Percentiles rank a stretch among this genome's conserved stretches.
Conservation (phyloP, 768 basidiomycete species). For the Mycena galericulata region DNA sequence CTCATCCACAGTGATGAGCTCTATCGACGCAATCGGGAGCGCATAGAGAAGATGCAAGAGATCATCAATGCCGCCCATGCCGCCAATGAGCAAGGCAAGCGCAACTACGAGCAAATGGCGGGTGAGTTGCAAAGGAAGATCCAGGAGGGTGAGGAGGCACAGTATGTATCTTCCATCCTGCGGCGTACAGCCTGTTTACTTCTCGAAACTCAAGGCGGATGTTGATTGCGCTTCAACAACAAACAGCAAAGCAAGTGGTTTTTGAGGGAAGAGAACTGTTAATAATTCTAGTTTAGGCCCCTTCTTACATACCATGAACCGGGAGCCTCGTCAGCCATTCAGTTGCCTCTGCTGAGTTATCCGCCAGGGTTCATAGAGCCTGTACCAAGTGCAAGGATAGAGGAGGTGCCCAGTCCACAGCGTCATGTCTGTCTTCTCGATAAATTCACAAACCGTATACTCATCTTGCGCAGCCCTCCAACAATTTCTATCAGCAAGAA, state of each 20-base stretch:
- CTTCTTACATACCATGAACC: conserved; percentile 16
- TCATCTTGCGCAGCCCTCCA: neutral
- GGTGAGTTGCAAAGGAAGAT: conserved; percentile 51
- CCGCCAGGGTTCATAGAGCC: neutral
- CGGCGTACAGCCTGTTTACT: neutral
- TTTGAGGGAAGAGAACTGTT: neutral
- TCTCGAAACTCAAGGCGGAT: neutral
- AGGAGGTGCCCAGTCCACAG: conserved; percentile 14
- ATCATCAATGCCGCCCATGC: conserved; percentile 47
- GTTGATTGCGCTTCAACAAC: neutral
- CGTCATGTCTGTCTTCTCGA: conserved; percentile 4
- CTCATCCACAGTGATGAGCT: conserved; percentile 34
- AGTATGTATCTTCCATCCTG: conserved; percentile 40
- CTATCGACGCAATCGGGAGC: conserved; percentile 45
- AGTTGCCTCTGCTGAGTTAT: neutral
- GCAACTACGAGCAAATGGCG: conserved; percentile 44
- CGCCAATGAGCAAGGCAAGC: conserved; percentile 56
- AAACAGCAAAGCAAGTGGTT: neutral
- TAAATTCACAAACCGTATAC: neutral
- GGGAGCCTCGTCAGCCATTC: neutral
- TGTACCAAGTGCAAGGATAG: conserved; percentile 26
- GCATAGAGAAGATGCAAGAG: conserved; percentile 48
- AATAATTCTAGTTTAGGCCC: conserved; percentile 9
- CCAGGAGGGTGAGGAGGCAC: conserved; percentile 59
- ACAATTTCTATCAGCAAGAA: neutral